Conservation (phyloP, 1,284 basidiomycete genomes). For the Entoloma clypeatum region DNA sequence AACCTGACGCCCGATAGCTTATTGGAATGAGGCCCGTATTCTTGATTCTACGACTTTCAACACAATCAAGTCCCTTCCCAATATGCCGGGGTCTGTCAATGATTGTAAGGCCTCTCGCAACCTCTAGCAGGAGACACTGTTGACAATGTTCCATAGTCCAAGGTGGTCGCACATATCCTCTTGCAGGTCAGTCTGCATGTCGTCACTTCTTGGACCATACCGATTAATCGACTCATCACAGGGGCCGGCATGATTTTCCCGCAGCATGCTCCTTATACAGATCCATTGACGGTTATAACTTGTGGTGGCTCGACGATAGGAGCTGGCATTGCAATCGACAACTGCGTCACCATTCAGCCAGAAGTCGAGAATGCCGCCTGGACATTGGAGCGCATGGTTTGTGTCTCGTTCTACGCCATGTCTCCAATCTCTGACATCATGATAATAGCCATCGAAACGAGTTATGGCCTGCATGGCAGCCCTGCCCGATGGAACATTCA, state of each 20-base stretch:
- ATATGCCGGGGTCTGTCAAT: constrained; percentile 73
- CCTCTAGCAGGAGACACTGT: background rate
- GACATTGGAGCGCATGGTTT: constrained; percentile 71
- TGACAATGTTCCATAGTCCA: constrained; percentile 35
- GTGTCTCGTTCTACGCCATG: constrained; percentile 16
- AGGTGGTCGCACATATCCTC: constrained; percentile 73
- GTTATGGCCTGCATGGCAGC: constrained; percentile 73
- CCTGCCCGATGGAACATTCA: constrained; percentile 69
- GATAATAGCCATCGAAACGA: constrained; percentile 59
- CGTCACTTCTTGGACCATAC: background rate
- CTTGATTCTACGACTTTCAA: constrained; percentile 61
- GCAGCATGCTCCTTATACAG: constrained; percentile 65
- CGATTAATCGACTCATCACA: constrained; percentile 10
- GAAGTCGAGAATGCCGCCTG: constrained; percentile 57
- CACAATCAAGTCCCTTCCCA: constrained; percentile 58
- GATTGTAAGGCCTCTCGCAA: constrained; percentile 39
- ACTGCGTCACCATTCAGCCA: constrained; percentile 64
- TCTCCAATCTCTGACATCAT: constrained; percentile 1
- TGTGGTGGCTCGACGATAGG: constrained; percentile 72
- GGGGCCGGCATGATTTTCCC: constrained; percentile 66
- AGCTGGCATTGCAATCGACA: constrained; percentile 57
- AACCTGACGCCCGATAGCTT: constrained; percentile 38
- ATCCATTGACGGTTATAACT: constrained; percentile 61
- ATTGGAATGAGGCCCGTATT: constrained; percentile 78
- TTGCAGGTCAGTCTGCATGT: constrained; percentile 41